Percentiles rank a stretch among this genome's conserved stretches.
phyloP scores from a whole-genome alignment of 805 yeast species.

The Candida coleopterorum region DNA sequence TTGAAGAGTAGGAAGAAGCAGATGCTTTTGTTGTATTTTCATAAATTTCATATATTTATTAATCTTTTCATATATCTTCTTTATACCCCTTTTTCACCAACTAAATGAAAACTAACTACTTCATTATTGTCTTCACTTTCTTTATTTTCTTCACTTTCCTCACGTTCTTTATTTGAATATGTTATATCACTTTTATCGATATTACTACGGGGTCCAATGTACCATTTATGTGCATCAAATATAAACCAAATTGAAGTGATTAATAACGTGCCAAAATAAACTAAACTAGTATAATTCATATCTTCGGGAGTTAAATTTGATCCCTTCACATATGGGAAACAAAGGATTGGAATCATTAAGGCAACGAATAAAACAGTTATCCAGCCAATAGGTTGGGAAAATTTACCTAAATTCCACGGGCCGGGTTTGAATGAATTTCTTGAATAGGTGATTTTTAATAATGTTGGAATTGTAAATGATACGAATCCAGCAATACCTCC shows the following conservation, averaged over 20 bases:
- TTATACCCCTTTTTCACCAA: too few species aligned
- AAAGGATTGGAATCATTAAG: slow-evolving; percentile 56
- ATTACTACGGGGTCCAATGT: slow-evolving; percentile 57
- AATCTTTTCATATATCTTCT: too few species aligned
- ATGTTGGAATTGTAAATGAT: slow-evolving; percentile 62
- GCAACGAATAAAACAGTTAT: slow-evolving; percentile 46
- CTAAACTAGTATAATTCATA: slow-evolving; percentile 66
- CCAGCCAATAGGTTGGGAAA: slow-evolving; percentile 44
- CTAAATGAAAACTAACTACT: too few species aligned
- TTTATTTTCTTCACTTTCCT: slow-evolving; percentile 7
- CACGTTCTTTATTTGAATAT: slow-evolving; percentile 15
- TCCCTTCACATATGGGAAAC: slow-evolving; percentile 46
- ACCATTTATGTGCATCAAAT: slow-evolving; percentile 54
- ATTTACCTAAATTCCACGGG: slow-evolving; percentile 61
- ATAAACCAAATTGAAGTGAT: slow-evolving; percentile 47
- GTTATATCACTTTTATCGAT: slow-evolving; percentile 32
- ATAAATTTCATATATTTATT: too few species aligned
- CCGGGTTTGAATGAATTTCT: slow-evolving; percentile 53
- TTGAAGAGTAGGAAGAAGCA: too few species aligned
- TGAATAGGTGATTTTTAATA: slow-evolving; percentile 53
- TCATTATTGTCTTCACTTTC: too few species aligned
- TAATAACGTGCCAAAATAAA: slow-evolving; percentile 56
- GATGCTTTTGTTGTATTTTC: too few species aligned
- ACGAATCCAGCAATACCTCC: slow-evolving; percentile 67
- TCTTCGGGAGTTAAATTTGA: slow-evolving; percentile 29